A percentile compares a stretch with the other conserved stretches of the same genome.
phyloP scores from a whole-genome alignment of 2,329 filamentous ascomycete species.

The Aspergillus flavus region DNA sequence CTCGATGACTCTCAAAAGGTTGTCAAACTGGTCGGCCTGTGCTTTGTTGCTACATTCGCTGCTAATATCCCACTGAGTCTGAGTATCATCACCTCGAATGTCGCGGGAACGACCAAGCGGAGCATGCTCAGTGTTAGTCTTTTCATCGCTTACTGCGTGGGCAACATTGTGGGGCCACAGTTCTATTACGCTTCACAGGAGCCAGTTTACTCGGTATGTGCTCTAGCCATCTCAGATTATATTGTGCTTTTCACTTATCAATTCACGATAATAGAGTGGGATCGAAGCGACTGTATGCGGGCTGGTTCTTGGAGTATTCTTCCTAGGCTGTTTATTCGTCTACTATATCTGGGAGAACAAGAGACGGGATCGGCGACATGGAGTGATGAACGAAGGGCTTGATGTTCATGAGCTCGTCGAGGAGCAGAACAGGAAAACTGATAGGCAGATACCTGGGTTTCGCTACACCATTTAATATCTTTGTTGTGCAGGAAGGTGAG shows the following conservation, averaged over 20 bases:
- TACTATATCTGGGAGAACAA: slow-evolving; percentile 37
- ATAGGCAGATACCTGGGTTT: no score
- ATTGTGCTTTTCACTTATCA: no score
- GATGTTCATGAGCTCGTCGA: no score
- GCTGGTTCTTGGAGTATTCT: slow-evolving; percentile 31
- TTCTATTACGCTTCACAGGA: slow-evolving; percentile 36
- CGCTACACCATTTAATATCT: no score
- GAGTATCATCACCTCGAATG: slow-evolving; percentile 39
- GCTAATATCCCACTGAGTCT: slow-evolving; percentile 38
- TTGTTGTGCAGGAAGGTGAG: no score
- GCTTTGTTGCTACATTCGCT: slow-evolving; percentile 33
- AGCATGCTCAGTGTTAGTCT: slow-evolving; percentile 46
- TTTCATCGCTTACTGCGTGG: slow-evolving; percentile 49
- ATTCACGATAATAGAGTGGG: slow-evolving; percentile 29
- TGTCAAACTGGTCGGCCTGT: slow-evolving; percentile 35
- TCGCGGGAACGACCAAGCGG: slow-evolving; percentile 40
- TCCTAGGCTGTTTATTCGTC: slow-evolving; percentile 30
- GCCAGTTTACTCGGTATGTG: slow-evolving; percentile 31
- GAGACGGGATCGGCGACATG: slow-evolving; percentile 25
- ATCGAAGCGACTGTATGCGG: slow-evolving; percentile 36
- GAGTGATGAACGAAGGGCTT: no score
- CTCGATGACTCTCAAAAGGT: slow-evolving; percentile 28
- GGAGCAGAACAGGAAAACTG: no score
- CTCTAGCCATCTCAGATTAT: background rate
- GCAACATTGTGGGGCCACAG: slow-evolving; percentile 38